Conservation (phyloP, 140 eudicot genomes). For the Stevia rebaudiana region DNA sequence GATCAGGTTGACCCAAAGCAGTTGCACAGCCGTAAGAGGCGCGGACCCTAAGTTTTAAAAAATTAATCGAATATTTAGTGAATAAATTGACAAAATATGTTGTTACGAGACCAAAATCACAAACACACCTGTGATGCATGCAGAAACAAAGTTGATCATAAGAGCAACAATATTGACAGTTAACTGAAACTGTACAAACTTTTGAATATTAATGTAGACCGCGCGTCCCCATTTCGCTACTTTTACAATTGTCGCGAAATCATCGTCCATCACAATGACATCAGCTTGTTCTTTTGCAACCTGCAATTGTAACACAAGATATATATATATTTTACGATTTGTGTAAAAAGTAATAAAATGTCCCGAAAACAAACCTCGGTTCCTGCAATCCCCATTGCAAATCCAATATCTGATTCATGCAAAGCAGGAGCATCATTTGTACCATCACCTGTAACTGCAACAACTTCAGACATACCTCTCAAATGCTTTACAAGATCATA, state of each 20-base stretch:
- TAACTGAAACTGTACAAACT: slow-evolving; percentile 96
- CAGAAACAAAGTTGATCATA: slow-evolving; percentile 91
- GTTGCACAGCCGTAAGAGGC: slow-evolving; percentile 87
- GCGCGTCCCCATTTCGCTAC: slow-evolving; percentile 99
- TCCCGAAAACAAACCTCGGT: slow-evolving; percentile 66
- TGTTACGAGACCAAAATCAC: neutral
- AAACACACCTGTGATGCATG: slow-evolving; percentile 73
- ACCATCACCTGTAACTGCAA: slow-evolving; percentile 99
- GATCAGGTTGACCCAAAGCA: slow-evolving; percentile 90
- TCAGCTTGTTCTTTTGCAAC: slow-evolving; percentile 98
- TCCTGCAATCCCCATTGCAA: slow-evolving; percentile 99
- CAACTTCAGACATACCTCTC: slow-evolving; percentile 66
- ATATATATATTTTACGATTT: neutral
- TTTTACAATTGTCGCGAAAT: slow-evolving; percentile 82
- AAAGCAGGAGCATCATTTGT: slow-evolving; percentile 99
- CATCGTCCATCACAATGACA: slow-evolving; percentile 88
- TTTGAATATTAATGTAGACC: slow-evolving; percentile 89
- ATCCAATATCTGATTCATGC: slow-evolving; percentile 92
- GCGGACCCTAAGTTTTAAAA: slow-evolving; percentile 53
- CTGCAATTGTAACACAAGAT: slow-evolving; percentile 29
- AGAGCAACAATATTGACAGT: slow-evolving; percentile 94
- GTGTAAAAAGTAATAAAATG: neutral
- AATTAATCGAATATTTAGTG: neutral
- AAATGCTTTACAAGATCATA: slow-evolving; percentile 60
- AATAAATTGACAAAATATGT: neutral